Percentiles rank a stretch among this genome's conserved stretches.
phyloP scores from a whole-genome alignment of 352 stramenopile genomes.

The Pythium sukuiense region DNA sequence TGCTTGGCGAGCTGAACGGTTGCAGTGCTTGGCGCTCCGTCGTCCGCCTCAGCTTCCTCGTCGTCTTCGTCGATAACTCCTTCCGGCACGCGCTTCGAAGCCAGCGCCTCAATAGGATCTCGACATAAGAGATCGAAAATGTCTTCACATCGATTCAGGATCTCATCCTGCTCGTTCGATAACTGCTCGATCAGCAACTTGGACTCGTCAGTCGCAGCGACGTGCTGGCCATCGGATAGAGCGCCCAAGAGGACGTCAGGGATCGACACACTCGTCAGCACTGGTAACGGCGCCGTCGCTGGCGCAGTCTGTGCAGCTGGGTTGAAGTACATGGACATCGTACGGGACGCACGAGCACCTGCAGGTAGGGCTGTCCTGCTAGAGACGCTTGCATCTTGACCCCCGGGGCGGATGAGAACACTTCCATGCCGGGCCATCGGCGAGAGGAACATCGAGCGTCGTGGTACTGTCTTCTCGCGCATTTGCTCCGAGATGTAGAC shows the following conservation, averaged over 20 bases:
- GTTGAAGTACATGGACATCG: slow-evolving; percentile 10
- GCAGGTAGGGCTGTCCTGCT: background rate
- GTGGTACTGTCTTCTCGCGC: slow-evolving; percentile 25
- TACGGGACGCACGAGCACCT: background rate
- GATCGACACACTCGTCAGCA: slow-evolving; percentile 32
- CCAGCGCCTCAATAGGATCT: slow-evolving; percentile 20
- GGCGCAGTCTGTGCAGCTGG: background rate
- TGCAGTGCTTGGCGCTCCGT: background rate
- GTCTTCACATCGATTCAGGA: slow-evolving; percentile 50
- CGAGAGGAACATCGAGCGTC: slow-evolving; percentile 21
- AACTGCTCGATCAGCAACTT: slow-evolving; percentile 29
- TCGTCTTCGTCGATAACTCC: slow-evolving; percentile 1
- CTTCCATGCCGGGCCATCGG: slow-evolving; percentile 19
- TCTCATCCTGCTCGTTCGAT: slow-evolving; percentile 24
- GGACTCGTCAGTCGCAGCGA: slow-evolving; percentile 11
- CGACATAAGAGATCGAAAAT: slow-evolving; percentile 66
- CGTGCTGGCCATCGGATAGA: slow-evolving; percentile 21
- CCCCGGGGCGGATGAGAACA: slow-evolving; percentile 1
- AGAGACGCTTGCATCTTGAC: background rate
- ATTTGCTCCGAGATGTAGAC: slow-evolving; percentile 64
- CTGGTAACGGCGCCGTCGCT: background rate
- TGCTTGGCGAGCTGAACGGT: slow-evolving; percentile 28
- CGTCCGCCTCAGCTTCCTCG: background rate
- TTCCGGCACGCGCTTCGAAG: background rate
- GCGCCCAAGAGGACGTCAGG: slow-evolving; percentile 47